A percentile compares a stretch with the other conserved stretches of the same genome.
phyloP scores from a whole-genome alignment of 2,329 filamentous ascomycete species.

The Colletotrichum theobromicola region DNA sequence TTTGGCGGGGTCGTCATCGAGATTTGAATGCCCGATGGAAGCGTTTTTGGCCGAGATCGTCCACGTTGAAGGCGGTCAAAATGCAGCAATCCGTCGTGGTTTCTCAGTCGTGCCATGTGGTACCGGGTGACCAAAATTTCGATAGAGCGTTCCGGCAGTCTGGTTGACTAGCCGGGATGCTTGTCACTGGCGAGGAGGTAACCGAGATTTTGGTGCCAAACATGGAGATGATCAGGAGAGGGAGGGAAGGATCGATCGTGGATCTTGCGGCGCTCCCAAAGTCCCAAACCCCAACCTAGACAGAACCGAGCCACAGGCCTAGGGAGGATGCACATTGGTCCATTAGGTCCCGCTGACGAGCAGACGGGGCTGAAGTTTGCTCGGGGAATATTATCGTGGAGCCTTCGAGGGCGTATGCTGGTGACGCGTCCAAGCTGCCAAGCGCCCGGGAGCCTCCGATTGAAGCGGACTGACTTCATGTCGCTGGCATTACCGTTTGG shows the following conservation, averaged over 20 bases:
- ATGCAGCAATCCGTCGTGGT: neutral
- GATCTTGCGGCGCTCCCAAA: neutral
- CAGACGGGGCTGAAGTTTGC: neutral
- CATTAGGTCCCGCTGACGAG: neutral
- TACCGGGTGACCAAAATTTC: neutral
- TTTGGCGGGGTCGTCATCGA: conserved; percentile 7
- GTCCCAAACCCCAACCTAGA: neutral
- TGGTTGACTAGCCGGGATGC: conserved; percentile 20
- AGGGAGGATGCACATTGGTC: neutral
- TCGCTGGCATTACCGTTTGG: neutral
- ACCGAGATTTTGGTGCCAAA: conserved; percentile 6
- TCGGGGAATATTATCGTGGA: neutral
- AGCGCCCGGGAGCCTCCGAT: neutral
- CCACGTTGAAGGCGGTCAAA: conserved; percentile 1
- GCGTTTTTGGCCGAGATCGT: neutral
- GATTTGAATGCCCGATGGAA: neutral
- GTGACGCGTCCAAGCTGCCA: neutral
- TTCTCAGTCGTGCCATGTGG: conserved; percentile 11
- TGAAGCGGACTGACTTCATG: neutral
- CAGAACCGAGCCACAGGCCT: neutral
- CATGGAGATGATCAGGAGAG: conserved; percentile 5
- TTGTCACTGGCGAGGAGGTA: neutral
- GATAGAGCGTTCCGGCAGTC: conserved; percentile 7
- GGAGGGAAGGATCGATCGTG: conserved; percentile 10
- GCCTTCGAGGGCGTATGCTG: neutral